Percentiles rank a stretch among this genome's conserved stretches.
Evolutionary conservation across 2,329 filamentous ascomycete genomes (phyloP).

Genomic region (Passalora sequoiae): DNA sequence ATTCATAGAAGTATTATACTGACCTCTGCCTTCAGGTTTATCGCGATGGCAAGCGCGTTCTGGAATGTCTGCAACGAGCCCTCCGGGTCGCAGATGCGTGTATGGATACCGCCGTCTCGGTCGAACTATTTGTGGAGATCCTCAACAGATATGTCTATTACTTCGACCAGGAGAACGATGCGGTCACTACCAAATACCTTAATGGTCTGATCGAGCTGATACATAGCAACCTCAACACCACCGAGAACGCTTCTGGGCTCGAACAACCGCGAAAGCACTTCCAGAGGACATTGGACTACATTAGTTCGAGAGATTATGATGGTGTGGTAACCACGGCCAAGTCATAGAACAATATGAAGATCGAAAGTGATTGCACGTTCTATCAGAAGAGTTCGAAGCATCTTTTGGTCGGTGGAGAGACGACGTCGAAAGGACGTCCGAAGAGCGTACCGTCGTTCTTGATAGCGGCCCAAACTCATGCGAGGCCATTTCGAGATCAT

Average conservation of each 20-base stretch:
- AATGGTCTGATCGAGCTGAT: constrained; percentile 98
- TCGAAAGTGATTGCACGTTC: too few relatives aligned
- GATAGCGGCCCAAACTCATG: too few relatives aligned
- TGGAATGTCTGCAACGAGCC: constrained; percentile 92
- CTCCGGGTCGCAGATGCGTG: constrained; percentile 95
- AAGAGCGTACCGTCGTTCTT: too few relatives aligned
- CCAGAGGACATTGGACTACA: constrained; percentile 89
- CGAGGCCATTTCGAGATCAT: too few relatives aligned
- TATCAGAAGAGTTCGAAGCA: too few relatives aligned
- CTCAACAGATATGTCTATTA: constrained; percentile 98
- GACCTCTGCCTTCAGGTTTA: constrained; percentile 60
- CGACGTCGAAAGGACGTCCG: too few relatives aligned
- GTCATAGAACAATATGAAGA: constrained; percentile 7
- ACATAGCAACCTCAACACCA: constrained; percentile 87
- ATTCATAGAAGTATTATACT: too few relatives aligned
- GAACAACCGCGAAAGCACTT: constrained; percentile 93
- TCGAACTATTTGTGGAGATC: constrained; percentile 97
- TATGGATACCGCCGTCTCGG: constrained; percentile 96
- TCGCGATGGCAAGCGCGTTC: constrained; percentile 91
- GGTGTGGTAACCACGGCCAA: constrained; percentile 71
- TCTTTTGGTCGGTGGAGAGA: too few relatives aligned
- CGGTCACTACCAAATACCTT: constrained; percentile 94
- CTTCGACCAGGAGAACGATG: constrained; percentile 98
- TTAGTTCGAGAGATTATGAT: constrained; percentile 84
- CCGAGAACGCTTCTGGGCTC: constrained; percentile 73